phyloP scores from a whole-genome alignment of 257 asterid genomes.

The Forsythia suspensa region DNA sequence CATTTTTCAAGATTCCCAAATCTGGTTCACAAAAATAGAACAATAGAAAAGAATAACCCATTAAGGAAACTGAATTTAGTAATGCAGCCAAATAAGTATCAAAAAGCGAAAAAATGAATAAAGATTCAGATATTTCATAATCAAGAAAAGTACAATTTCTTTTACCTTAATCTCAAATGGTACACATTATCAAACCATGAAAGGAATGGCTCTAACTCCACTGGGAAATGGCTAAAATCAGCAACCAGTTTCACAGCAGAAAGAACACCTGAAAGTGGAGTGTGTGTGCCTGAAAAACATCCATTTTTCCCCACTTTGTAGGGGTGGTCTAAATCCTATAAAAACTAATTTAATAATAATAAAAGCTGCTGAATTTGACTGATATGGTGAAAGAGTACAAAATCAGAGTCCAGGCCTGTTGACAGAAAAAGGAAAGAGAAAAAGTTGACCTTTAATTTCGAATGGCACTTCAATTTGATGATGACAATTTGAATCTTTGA shows the following conservation, averaged over 20 bases:
- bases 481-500: neutral
- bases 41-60: neutral
- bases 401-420: conserved; percentile 27
- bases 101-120: neutral
- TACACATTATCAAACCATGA: conserved; percentile 30
- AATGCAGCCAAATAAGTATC: conserved; percentile 17
- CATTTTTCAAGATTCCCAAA: conserved; percentile 15
- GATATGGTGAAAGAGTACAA: conserved; percentile 18
- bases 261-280: conserved; percentile 31
- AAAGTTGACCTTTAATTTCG: conserved; percentile 35
- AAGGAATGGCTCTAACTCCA: neutral
- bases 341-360: neutral
- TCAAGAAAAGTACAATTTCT: conserved; percentile 11
- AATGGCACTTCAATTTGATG: conserved; percentile 21
- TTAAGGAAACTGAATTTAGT: conserved; percentile 6
- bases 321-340: conserved; percentile 1
- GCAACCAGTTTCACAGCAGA: conserved; percentile 23
- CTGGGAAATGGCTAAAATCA: neutral
- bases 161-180: conserved; percentile 32
- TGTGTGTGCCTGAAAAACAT: conserved; percentile 26
- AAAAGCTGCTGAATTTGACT: neutral
- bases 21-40: neutral
- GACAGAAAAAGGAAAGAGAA: conserved; percentile 15
- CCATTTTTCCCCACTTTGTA: conserved; percentile 11
- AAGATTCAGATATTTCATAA: conserved; percentile 13